These are phyloP conservation scores for Picochlorum sp. DNA, from an alignment of 139 green algal genomes.

Conservation along the genomic window DNA sequence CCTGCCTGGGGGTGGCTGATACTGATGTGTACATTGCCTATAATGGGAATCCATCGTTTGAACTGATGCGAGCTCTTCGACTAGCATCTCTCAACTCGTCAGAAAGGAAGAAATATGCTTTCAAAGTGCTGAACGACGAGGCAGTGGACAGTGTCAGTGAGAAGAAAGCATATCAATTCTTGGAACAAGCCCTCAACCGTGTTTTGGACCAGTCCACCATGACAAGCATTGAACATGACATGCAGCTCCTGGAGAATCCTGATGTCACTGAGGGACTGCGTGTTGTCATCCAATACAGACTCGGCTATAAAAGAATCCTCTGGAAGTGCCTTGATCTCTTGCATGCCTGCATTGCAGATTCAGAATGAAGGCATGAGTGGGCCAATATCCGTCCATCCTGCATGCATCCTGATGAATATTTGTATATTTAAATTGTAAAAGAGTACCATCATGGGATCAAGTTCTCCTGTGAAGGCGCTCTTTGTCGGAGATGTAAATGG, in stretches of 20 bases:
- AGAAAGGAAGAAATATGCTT: slow-evolving; percentile 1
- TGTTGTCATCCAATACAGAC: too few relatives aligned
- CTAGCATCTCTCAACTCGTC: slow-evolving; percentile 9
- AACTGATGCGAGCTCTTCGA: slow-evolving; percentile 43
- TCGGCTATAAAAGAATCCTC: too few relatives aligned
- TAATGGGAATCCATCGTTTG: slow-evolving; percentile 44
- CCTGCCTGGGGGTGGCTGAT: background rate
- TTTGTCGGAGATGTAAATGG: slow-evolving; percentile 42
- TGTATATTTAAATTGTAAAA: slow-evolving; percentile 5
- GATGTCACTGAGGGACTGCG: too few relatives aligned
- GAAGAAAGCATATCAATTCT: slow-evolving; percentile 2
- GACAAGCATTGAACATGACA: too few relatives aligned
- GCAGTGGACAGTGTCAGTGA: slow-evolving; percentile 20
- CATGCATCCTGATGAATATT: background rate
- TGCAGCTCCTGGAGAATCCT: too few relatives aligned
- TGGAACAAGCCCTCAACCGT: background rate
- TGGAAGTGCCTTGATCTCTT: too few relatives aligned
- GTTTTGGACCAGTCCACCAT: background rate
- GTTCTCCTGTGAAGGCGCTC: slow-evolving; percentile 37
- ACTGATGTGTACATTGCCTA: slow-evolving; percentile 26
- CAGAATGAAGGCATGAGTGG: background rate
- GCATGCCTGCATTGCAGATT: background rate
- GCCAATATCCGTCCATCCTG: background rate
- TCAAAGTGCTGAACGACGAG: slow-evolving; percentile 13
- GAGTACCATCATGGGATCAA: background rate